Evolutionary conservation across 225 moss, liverwort and hornwort genomes (phyloP), one percentile per base, ranked within the genome.

Genomic region (Asterella californica): DNA sequence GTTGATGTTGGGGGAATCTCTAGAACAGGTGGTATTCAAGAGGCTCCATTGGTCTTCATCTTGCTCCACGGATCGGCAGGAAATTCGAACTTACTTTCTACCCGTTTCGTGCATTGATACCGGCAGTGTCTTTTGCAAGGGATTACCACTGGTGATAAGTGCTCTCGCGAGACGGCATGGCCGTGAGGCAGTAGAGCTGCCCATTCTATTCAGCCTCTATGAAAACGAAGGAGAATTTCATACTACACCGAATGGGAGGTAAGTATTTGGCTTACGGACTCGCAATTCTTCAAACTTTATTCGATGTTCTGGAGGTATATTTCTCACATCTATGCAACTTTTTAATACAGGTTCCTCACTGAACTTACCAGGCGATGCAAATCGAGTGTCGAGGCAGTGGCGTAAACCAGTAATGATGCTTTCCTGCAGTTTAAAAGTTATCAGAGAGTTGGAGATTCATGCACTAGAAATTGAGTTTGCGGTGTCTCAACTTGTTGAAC

Each of bases 91-190:
- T 6, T 18, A 49, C 25, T 34, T 49, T 50, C n/a, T 46, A 24
- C 17, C 25, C 17, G 25, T 81, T 21, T 66, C 38, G 14, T 46
- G 48, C 61, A 59, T 25, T 37, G 10, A 50, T 76, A 49, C 47
- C 21, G 25, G 78, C 83, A 87, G 87, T 30, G 25, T 79, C 37
- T 87, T 84, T 82, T 87, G 79, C 80, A 82, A 87, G 82, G 84
- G 82, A 30, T 72, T 87, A 68, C 84, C 87, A 74, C 33, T 84
- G 37, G 82, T 87, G 27, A 76, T 73, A 66, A 76, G 79, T 34
- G 79, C 70, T 0, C 65, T 87, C 42, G 27, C 52, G 37, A 76
- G 80, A 59, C 45, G 42, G 33, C 49, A 75, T 21, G 79, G 82
- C 29, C 22, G 57, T 9, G 62, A 64, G 22, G 66, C 71, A 62